phyloP scores from a whole-genome alignment of 495 filamentous ascomycete genomes.

The Xylaria nigripes region DNA sequence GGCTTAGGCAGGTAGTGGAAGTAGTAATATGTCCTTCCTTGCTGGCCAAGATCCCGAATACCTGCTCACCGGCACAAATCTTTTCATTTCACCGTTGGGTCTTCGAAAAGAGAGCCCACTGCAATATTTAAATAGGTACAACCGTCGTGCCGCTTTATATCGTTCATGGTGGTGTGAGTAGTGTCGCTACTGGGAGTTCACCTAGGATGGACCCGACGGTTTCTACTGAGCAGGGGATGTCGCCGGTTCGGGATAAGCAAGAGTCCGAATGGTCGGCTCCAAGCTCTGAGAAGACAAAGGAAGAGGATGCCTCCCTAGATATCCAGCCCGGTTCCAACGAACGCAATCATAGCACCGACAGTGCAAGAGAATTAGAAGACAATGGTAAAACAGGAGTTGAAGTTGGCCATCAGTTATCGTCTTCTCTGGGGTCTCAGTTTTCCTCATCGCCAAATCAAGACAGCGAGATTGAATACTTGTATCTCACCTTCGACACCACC shows the following conservation, averaged over 20 bases:
- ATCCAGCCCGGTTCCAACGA: not conserved
- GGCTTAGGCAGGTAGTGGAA: too few species aligned
- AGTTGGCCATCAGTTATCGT: not conserved
- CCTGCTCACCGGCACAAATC: too few species aligned
- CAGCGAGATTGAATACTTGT: constrained; percentile 52
- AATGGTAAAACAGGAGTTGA: not conserved
- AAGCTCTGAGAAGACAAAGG: not conserved
- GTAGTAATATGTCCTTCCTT: too few species aligned
- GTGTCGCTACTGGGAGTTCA: not conserved
- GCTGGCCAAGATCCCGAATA: too few species aligned
- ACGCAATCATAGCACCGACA: not conserved
- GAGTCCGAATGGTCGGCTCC: not conserved
- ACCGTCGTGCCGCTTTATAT: too few species aligned
- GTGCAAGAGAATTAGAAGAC: not conserved
- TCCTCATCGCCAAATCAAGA: constrained; percentile 2
- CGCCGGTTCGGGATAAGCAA: not conserved
- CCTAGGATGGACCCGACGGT: constrained; percentile 1
- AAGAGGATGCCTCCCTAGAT: not conserved
- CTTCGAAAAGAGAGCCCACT: too few species aligned
- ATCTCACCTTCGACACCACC: constrained; percentile 64
- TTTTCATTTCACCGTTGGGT: too few species aligned
- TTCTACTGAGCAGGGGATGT: not conserved
- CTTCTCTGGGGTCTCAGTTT: not conserved
- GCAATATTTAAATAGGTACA: too few species aligned
- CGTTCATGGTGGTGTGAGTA: not conserved